Evolutionary conservation across 129 eudicot species (phyloP), one percentile per base, ranked within the genome.

Genomic region (Chrysanthemum seticuspe): DNA sequence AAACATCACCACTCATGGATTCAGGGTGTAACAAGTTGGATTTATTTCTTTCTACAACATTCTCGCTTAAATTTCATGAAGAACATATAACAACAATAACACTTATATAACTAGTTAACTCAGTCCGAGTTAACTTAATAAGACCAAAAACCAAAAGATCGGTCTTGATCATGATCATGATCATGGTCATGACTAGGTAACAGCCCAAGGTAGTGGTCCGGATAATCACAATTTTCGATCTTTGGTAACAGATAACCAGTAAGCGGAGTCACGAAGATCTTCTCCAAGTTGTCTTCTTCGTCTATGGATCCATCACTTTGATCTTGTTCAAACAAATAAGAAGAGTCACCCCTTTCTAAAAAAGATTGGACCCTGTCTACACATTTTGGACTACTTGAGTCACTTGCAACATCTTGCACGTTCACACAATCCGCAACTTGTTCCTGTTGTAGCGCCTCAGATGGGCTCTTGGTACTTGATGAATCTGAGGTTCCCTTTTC

Each of bases 111-210:
- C 10, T 48, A 78, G 56, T 53, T 65, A 70, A 49, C 83, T 87
- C 79, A 81, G 60, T 54, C 23, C 9, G 72, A 71, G 67, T 69
- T 60, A 72, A 49, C 85, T 89, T 84, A 92, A 80, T 78, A 85
- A 54, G 95, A 68, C 98, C 98, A 92, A 76, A 85, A 85, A 64
- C 80, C 81, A 72, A 83, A 87, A 13, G 85, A 18, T 19, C 80
- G 88, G 76, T 92, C 95, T 60, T 89, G 89, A 70, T 64, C 75
- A 62, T 64, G 89, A 70, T 64, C 75, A 62, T 64, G 29, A 27
- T 87, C 71, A 13, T 70, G 70, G 55, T 58, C 67, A 36, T 75
- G 73, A 47, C 74, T 73, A 21, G 81, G 84, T 56, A 85, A 75
- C 50, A 85, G 73, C 45, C 88, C 96, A 78, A 80, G 82, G 83